Base-by-base conservation (phyloP, 163 green algal species). In the Prototheca wickerhamii region DNA sequence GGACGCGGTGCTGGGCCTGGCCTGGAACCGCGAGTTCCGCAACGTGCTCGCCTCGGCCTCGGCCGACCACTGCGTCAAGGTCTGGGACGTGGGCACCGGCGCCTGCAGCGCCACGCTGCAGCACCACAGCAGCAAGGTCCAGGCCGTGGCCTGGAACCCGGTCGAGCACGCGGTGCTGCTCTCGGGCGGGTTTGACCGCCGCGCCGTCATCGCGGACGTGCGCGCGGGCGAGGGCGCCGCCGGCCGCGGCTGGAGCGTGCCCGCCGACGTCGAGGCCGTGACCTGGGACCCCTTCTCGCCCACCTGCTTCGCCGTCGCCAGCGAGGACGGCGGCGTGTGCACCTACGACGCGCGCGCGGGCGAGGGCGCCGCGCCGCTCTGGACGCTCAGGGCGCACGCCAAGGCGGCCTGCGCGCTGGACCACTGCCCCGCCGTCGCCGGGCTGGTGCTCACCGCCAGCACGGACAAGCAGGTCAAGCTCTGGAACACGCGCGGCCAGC, bases 101-200 rank as follows among this genome's bases (percentile, higher is more conserved):
- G 15, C 40, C 21, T 90, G 79, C 64, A 71, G 86, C 61, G 69
- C 86, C 64, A 98, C 91, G 42, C 79, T 98, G 43, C 80, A 31
- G 25, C 86, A 94, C 68, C 93, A 99, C 82, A 82, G 50, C 4
- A 77, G 76, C 76, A 97, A 97, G 78, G 92, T 98, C 44, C 93
- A 98, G 74, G 82, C 89, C 20, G 84, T 98, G 61, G 80, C 79
- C 2, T 99, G 93, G 93, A 96, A 96, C 73, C 88, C 89, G 1
- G 70, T 70, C 4, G 88, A 98, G 73, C 64, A 79, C 4, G 75
- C 83, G 0, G 87, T 96, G 60, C 78, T 99, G 74, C 79, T 96
- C 26, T 91, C 77, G 3, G 93, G 89, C 15, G 82, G 78, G 18
- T 98, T 94, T 71, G 93, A 98, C 78, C 67, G 81, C 20, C 74